Conservation (phyloP, 2,329 filamentous ascomycete species). For the Calycina herbarum region DNA sequence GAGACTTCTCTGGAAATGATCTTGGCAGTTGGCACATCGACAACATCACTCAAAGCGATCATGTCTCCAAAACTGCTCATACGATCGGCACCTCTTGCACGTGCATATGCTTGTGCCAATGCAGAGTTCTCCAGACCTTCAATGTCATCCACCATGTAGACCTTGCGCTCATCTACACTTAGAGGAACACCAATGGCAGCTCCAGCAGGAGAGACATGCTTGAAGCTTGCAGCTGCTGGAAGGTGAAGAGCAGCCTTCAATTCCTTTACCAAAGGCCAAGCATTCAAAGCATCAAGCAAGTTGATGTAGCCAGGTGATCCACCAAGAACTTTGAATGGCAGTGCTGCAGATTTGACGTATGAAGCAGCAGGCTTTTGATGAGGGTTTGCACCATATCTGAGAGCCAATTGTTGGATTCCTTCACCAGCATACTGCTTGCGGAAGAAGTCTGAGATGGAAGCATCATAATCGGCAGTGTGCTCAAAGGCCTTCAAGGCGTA, state of each 20-base stretch:
- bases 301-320: constrained; percentile 97
- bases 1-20: constrained; percentile 98
- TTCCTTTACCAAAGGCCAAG: constrained; percentile 96
- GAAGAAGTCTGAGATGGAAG: constrained; percentile 95
- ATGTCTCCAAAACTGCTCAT: constrained; percentile 99
- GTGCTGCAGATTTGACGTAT: constrained; percentile 67
- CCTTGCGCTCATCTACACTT: constrained; percentile 85
- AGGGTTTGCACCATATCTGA: constrained; percentile 95
- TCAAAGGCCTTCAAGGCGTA: constrained; percentile 98
- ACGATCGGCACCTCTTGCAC: constrained; percentile 91
- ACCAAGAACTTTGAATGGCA: constrained; percentile 93
- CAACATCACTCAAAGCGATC: constrained; percentile 87
- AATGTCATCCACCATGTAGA: constrained; percentile 98
- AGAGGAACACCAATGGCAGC: constrained; percentile 91
- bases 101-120: constrained; percentile 92
- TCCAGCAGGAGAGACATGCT: constrained; percentile 96
- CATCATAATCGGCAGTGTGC: constrained; percentile 96
- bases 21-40: constrained; percentile 90
- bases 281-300: constrained; percentile 91
- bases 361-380: constrained; percentile 97
- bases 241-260: constrained; percentile 83
- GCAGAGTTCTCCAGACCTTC: constrained; percentile 80
- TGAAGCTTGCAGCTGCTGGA: constrained; percentile 95
- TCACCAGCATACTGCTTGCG: constrained; percentile 91
- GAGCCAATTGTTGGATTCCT: constrained; percentile 76